Evolutionary conservation across 495 filamentous ascomycete genomes (phyloP).

Genomic region (Durotheca rogersii): DNA sequence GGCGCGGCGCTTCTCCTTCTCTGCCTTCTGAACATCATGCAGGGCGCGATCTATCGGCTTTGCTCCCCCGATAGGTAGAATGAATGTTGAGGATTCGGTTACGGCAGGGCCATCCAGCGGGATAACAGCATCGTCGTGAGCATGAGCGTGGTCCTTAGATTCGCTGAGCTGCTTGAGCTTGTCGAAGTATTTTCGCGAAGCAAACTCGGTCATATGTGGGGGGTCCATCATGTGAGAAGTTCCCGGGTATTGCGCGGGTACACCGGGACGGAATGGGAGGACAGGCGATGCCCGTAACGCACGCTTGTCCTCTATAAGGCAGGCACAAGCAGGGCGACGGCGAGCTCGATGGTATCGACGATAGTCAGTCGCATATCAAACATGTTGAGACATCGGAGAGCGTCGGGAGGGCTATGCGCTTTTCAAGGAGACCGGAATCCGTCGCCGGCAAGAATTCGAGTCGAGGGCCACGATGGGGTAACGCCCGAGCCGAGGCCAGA

Average conservation of each 20-base stretch:
- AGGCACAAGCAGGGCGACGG: conserved; percentile 36
- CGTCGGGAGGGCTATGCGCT: conserved; percentile 7
- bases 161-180: conserved; percentile 48
- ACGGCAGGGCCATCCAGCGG: conserved; percentile 24
- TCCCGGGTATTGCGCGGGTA: conserved; percentile 16
- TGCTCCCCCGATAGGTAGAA: conserved; percentile 43
- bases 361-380: conserved; percentile 42
- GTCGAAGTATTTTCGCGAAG: conserved; percentile 55
- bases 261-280: conserved; percentile 28
- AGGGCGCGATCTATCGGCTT: conserved; percentile 25
- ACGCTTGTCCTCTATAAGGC: conserved; percentile 41
- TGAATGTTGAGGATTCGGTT: conserved; percentile 38
- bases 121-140: conserved; percentile 25
- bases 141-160: conserved; percentile 31
- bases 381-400: conserved; percentile 48
- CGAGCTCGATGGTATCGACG: conserved; percentile 35
- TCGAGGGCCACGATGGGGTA: background rate
- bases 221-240: conserved; percentile 49
- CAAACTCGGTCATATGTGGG: conserved; percentile 58
- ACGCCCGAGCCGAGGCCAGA: conserved; percentile 8
- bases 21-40: conserved; percentile 36
- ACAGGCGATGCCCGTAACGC: conserved; percentile 29
- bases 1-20: conserved; percentile 40
- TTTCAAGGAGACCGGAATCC: conserved; percentile 8
- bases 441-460: conserved; percentile 13